These are phyloP conservation scores for Candida taoyuanica DNA, from an alignment of 805 yeast species.

Conservation along the genomic window DNA sequence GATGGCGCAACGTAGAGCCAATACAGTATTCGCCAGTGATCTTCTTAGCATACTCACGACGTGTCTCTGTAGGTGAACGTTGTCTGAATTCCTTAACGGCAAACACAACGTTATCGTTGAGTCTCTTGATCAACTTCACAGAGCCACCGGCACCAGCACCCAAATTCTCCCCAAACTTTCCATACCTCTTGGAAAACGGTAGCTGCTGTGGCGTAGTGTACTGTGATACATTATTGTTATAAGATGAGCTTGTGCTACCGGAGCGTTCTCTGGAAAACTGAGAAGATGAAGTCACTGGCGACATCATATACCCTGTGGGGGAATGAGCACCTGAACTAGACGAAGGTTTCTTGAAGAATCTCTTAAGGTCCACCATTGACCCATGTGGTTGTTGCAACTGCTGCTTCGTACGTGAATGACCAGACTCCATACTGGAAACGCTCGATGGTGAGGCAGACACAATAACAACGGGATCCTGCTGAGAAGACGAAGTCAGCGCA, in stretches of 20 bases:
- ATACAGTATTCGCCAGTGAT: conserved; percentile 94
- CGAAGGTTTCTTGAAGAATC: conserved; percentile 61
- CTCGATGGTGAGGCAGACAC: conserved; percentile 27
- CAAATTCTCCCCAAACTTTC: conserved; percentile 76
- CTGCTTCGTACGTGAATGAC: conserved; percentile 38
- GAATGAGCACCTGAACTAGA: too few species aligned
- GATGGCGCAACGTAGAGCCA: conserved; percentile 85
- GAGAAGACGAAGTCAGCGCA: neutral
- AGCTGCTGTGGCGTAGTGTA: conserved; percentile 34
- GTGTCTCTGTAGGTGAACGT: conserved; percentile 65
- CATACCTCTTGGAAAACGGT: conserved; percentile 73
- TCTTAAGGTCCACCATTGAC: conserved; percentile 72
- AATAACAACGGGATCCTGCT: conserved; percentile 12
- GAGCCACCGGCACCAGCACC: conserved; percentile 97
- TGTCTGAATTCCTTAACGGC: conserved; percentile 92
- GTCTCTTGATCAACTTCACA: conserved; percentile 68
- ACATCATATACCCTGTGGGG: conserved; percentile 14
- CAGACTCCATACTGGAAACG: conserved; percentile 23
- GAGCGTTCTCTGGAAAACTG: conserved; percentile 22
- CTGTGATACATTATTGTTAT: conserved; percentile 33
- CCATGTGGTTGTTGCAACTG: conserved; percentile 60
- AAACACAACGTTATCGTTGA: conserved; percentile 64
- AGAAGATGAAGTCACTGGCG: conserved; percentile 7
- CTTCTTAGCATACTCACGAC: conserved; percentile 84
- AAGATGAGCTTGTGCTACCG: conserved; percentile 30